phyloP scores from a whole-genome alignment of 1,139 yeast species.

The Saccharomyces hybrid region DNA sequence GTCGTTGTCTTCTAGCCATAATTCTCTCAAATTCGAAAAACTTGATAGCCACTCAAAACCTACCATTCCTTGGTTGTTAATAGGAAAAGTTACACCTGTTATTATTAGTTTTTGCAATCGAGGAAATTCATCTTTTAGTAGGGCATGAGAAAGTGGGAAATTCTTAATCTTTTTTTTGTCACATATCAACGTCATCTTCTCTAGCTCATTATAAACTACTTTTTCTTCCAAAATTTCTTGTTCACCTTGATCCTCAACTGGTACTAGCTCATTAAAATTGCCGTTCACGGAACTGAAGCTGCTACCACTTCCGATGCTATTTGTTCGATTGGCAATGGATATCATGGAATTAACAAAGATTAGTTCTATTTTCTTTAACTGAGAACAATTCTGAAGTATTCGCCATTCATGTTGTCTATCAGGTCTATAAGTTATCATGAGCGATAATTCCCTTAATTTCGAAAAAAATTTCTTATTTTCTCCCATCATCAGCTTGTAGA shows the following conservation, averaged over 20 bases:
- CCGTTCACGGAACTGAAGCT: not conserved
- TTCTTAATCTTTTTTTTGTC: conserved; percentile 15
- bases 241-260: not conserved
- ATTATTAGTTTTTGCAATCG: conserved; percentile 15
- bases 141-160: conserved; percentile 15
- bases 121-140: not conserved
- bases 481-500: conserved; percentile 10
- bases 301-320: not conserved
- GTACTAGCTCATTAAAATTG: not conserved
- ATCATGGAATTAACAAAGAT: conserved; percentile 17
- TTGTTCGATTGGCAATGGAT: conserved; percentile 7
- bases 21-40: conserved; percentile 17
- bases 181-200: conserved; percentile 14
- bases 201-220: not conserved
- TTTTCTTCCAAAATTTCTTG: not conserved
- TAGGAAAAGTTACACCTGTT: conserved; percentile 20
- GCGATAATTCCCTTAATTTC: conserved; percentile 14
- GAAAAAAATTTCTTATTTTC: conserved; percentile 7
- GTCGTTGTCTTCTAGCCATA: conserved; percentile 30
- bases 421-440: conserved; percentile 16
- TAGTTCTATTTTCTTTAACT: conserved; percentile 17
- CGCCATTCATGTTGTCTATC: conserved; percentile 18
- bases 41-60: conserved; percentile 23
- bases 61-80: not conserved
- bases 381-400: conserved; percentile 12